Evolutionary conservation across 805 yeast species (phyloP).

Genomic region (Nakazawaea ernobii): DNA sequence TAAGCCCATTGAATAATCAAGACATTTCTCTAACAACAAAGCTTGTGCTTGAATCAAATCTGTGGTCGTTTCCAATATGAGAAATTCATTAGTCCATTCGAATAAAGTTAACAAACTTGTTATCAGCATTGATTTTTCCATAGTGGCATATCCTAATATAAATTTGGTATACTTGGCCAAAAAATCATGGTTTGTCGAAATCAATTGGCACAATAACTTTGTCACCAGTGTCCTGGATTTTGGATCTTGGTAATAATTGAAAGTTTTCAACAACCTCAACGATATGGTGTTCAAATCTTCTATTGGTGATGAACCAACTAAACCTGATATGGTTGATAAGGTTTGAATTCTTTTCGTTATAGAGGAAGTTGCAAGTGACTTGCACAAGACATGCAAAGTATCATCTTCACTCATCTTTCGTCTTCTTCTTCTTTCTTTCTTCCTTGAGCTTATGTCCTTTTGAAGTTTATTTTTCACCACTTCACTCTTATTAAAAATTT

Average conservation of each 20-base stretch:
- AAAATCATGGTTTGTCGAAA: slow-evolving; percentile 26
- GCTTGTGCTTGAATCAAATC: slow-evolving; percentile 27
- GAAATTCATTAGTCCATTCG: slow-evolving; percentile 46
- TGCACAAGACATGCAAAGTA: slow-evolving; percentile 1
- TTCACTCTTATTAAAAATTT: too few relatives aligned
- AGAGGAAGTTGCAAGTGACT: background rate
- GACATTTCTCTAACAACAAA: slow-evolving; percentile 33
- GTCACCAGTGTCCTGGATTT: slow-evolving; percentile 39
- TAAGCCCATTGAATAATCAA: slow-evolving; percentile 22
- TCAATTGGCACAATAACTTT: slow-evolving; percentile 31
- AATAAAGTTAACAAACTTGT: slow-evolving; percentile 53
- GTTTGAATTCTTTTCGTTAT: background rate
- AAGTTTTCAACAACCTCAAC: slow-evolving; percentile 38
- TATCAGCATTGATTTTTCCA: slow-evolving; percentile 40
- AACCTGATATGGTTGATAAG: background rate
- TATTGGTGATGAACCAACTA: slow-evolving; percentile 4
- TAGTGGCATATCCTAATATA: slow-evolving; percentile 27
- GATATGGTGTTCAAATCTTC: slow-evolving; percentile 25
- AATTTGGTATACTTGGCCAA: slow-evolving; percentile 32
- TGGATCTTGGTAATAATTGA: slow-evolving; percentile 43
- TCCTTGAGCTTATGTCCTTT: too few relatives aligned
- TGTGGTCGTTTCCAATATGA: slow-evolving; percentile 16
- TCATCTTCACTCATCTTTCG: background rate
- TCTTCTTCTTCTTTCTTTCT: too few relatives aligned
- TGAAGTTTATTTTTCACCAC: too few relatives aligned